Evolutionary conservation across 169 alveolate genomes (phyloP).

Genomic region (Plasmodium billcollinsi): DNA sequence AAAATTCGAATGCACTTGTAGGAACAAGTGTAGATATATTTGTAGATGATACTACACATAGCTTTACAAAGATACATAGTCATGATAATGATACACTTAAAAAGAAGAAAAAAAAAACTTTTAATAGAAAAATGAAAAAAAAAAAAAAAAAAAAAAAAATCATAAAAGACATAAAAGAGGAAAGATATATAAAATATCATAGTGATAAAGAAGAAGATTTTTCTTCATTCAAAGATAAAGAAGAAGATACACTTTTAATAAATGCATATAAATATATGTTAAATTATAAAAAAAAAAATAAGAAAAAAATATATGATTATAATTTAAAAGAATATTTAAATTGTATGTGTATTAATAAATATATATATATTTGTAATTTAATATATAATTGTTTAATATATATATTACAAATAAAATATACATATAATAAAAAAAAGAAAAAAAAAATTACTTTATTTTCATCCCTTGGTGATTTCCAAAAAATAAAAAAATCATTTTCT

Average conservation of each 20-base stretch:
- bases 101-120: neutral
- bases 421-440: slow-evolving; percentile 16
- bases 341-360: slow-evolving; percentile 68
- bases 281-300: slow-evolving; percentile 28
- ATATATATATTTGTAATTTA: slow-evolving; percentile 49
- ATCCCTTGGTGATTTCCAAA: neutral
- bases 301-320: slow-evolving; percentile 52
- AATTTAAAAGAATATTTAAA: slow-evolving; percentile 43
- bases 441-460: slow-evolving; percentile 1
- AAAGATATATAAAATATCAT: neutral
- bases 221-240: neutral
- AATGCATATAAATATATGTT: slow-evolving; percentile 60
- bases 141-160: neutral
- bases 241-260: slow-evolving; percentile 22
- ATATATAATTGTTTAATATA: slow-evolving; percentile 34
- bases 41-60: neutral
- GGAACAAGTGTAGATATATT: no score
- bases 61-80: no score
- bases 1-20: no score
- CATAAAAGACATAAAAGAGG: neutral
- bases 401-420: slow-evolving; percentile 43
- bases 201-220: slow-evolving; percentile 3
- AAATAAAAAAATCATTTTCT: no score
- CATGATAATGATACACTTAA: no score
- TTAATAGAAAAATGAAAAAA: neutral